These are phyloP conservation scores for Jamesozyma spencerorum DNA, from an alignment of 805 yeast species.

Conservation along the genomic window DNA sequence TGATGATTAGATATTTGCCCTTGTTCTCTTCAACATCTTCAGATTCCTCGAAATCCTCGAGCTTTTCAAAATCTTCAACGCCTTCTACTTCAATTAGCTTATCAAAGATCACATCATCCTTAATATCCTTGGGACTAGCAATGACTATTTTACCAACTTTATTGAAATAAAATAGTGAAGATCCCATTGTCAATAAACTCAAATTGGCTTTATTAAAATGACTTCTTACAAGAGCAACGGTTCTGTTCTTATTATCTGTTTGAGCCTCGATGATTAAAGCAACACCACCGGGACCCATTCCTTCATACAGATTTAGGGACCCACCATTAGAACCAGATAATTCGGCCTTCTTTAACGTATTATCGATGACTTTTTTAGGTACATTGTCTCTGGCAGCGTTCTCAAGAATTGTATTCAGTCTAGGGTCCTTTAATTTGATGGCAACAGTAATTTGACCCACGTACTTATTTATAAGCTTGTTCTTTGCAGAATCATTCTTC, in stretches of 20 bases:
- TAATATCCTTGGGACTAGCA: conserved; percentile 36
- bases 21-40: conserved; percentile 31
- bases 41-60: conserved; percentile 26
- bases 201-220: conserved; percentile 57
- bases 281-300: conserved; percentile 87
- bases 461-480: conserved; percentile 57
- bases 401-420: conserved; percentile 57
- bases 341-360: conserved; percentile 71
- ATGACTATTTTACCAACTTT: conserved; percentile 65
- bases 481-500: conserved; percentile 74
- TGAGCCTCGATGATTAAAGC: conserved; percentile 77
- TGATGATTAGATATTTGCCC: conserved; percentile 33
- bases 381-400: conserved; percentile 67
- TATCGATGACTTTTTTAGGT: conserved; percentile 76
- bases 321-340: conserved; percentile 37
- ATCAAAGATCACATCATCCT: conserved; percentile 66
- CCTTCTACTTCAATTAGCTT: conserved; percentile 61
- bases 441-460: conserved; percentile 69
- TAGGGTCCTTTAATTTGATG: conserved; percentile 50
- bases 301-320: conserved; percentile 62
- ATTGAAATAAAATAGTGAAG: conserved; percentile 70
- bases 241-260: conserved; percentile 81
- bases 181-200: conserved; percentile 49
- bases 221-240: conserved; percentile 65
- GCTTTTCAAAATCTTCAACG: conserved; percentile 66